Evolutionary conservation across 805 yeast genomes (phyloP).

Genomic region (Candida tammaniensis): DNA sequence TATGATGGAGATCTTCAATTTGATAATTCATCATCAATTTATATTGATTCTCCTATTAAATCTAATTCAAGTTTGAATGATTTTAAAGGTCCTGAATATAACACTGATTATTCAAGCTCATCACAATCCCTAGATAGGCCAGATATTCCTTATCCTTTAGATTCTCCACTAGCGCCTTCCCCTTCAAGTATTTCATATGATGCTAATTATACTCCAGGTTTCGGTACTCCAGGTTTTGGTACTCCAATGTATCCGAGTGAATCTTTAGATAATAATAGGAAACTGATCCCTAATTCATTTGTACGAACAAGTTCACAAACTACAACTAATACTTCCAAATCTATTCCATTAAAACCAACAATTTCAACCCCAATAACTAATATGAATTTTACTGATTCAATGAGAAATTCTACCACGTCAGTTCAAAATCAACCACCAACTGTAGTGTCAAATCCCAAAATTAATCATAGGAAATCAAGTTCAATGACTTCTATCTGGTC

Average conservation of each 20-base stretch:
- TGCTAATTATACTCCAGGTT: conserved; percentile 1
- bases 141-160: conserved; percentile 14
- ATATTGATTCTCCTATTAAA: conserved; percentile 11
- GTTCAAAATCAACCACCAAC: not conserved
- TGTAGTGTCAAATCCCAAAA: not conserved
- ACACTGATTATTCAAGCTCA: not conserved
- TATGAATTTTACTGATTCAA: conserved; percentile 5
- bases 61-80: conserved; percentile 2
- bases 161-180: conserved; percentile 15
- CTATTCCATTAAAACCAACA: conserved; percentile 11
- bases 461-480: conserved; percentile 15
- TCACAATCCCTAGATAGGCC: not conserved
- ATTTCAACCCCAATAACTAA: conserved; percentile 16
- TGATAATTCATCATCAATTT: not conserved
- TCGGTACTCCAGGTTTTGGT: not conserved
- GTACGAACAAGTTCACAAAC: conserved; percentile 9
- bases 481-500: conserved; percentile 38
- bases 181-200: conserved; percentile 8
- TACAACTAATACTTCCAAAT: conserved; percentile 7
- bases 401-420: conserved; percentile 4
- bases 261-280: not conserved
- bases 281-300: conserved; percentile 1
- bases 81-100: conserved; percentile 1
- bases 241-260: conserved; percentile 3
- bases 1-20: not conserved